Evolutionary conservation across 2,329 filamentous ascomycete species (phyloP).

Genomic region (Chrysosporium queenslandicum): DNA sequence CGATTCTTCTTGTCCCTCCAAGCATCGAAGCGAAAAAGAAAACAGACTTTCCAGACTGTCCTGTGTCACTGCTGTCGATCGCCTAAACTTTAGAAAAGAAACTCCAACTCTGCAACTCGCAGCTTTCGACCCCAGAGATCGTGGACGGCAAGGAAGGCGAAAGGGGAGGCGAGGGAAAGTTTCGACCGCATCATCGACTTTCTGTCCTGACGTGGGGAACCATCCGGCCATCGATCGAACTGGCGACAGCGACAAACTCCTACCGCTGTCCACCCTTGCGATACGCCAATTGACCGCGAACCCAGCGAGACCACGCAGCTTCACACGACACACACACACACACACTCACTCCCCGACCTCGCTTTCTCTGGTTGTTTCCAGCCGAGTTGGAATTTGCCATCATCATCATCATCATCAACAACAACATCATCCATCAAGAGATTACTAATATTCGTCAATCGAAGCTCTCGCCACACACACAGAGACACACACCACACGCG

Average conservation of each 20-base stretch:
- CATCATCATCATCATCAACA: neutral
- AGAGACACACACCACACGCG: neutral
- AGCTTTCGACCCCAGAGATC: no score
- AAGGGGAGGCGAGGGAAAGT: neutral
- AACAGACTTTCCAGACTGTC: slow-evolving; percentile 4
- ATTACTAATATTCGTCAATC: slow-evolving; percentile 7
- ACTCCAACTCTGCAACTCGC: slow-evolving; percentile 2
- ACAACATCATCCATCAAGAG: neutral
- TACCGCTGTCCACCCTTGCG: no score
- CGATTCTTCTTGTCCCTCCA: no score
- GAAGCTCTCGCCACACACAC: slow-evolving; percentile 1
- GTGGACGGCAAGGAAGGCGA: neutral
- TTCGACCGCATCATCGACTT: slow-evolving; percentile 4
- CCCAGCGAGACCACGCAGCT: no score
- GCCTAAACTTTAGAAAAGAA: slow-evolving; percentile 10
- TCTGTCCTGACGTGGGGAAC: neutral
- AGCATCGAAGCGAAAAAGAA: neutral
- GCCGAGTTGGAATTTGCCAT: neutral
- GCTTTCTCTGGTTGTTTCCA: slow-evolving; percentile 1
- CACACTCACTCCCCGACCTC: no score
- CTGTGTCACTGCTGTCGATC: slow-evolving; percentile 9
- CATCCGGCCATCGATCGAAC: no score
- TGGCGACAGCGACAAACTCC: no score
- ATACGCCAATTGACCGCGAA: no score
- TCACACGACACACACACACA: no score